A percentile compares a stretch with the other conserved stretches of the same genome.
phyloP scores from a whole-genome alignment of 2,329 filamentous ascomycete genomes.

The Chaetomium globosum region DNA sequence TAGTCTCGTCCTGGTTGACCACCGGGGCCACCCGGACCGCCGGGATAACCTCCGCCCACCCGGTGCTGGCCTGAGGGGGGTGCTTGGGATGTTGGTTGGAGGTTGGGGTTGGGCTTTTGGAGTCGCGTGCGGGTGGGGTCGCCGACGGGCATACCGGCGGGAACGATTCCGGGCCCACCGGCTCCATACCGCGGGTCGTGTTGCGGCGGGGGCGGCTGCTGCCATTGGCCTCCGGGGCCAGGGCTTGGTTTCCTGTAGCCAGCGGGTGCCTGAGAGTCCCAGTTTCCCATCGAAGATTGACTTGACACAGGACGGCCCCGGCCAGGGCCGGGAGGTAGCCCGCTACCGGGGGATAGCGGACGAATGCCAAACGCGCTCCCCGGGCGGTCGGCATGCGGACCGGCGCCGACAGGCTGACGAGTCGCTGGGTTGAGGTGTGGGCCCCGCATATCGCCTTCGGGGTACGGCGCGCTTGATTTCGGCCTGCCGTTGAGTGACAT shows the following conservation, averaged over 20 bases:
- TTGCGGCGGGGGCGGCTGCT: constrained; percentile 27
- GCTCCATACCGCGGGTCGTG: constrained; percentile 25
- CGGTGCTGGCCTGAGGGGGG: constrained; percentile 40
- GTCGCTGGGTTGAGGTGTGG: constrained; percentile 52
- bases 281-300: constrained; percentile 50
- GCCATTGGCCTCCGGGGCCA: constrained; percentile 37
- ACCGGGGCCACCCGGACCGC: constrained; percentile 26
- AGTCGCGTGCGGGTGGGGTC: constrained; percentile 46
- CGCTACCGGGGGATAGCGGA: constrained; percentile 45
- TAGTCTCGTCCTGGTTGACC: constrained; percentile 39
- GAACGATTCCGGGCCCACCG: constrained; percentile 28
- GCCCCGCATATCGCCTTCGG: constrained; percentile 52
- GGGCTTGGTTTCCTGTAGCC: constrained; percentile 49
- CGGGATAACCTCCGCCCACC: constrained; percentile 24
- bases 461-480: constrained; percentile 55
- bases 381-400: constrained; percentile 53
- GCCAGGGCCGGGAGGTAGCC: constrained; percentile 49
- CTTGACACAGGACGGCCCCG: constrained; percentile 46
- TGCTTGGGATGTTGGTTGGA: constrained; percentile 30
- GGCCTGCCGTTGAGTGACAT: constrained; percentile 52
- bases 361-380: constrained; percentile 59
- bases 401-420: constrained; percentile 53
- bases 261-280: constrained; percentile 48
- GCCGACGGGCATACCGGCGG: constrained; percentile 40
- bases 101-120: constrained; percentile 44